Evolutionary conservation across 768 basidiomycete species (phyloP), one percentile per base, ranked within the genome.

Genomic region (Trametes cinnabarina): DNA sequence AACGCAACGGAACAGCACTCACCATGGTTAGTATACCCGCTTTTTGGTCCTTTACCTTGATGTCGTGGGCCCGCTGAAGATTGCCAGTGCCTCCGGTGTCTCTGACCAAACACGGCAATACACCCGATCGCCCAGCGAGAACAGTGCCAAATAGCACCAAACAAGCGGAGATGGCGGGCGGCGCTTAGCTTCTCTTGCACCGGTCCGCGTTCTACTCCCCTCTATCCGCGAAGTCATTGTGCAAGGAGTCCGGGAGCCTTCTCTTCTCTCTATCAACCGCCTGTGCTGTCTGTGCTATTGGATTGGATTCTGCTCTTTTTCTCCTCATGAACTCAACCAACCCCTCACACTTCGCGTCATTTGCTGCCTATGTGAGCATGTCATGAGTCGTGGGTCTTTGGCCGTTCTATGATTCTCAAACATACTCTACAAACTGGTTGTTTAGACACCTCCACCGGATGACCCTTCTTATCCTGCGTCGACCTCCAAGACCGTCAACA

Each of bases 401-500:
- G 47, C 51, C 42, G 23, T 44, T 35, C 9, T 7, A 8, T 46
- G 9, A 26, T 46, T 26, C 54, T 41, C 4, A n/a, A 47, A 19
- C 26, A 9, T 7, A 41, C 20, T 40, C 47, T 28, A 43, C 44
- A 34, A 41, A 22, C 51, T 41, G 26, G 14, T 8, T 11, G 3
- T 25, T 3, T n/a, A 86, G 84, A 76, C 80, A 14, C 82, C 80
- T 28, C 83, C 82, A 3, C 84, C 85, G 42, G 86, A 86, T 63
- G 82, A 83, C 59, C 77, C 76, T 3, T 63, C 70, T 14, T 64
- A 68, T 55, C 30, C 32, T 25, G 55, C 65, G 3, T 57, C 57
- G 2, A 57, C 62, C 5, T 66, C 60, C 14, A 63, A 63, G 25
- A 54, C 71, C 8, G 47, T 72, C 7, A 55, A 72, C 8, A 48